A percentile compares a stretch with the other conserved stretches of the same genome.
Evolutionary conservation across 2,329 filamentous ascomycete species (phyloP).

Genomic region (Neofusicoccum cordaticola): DNA sequence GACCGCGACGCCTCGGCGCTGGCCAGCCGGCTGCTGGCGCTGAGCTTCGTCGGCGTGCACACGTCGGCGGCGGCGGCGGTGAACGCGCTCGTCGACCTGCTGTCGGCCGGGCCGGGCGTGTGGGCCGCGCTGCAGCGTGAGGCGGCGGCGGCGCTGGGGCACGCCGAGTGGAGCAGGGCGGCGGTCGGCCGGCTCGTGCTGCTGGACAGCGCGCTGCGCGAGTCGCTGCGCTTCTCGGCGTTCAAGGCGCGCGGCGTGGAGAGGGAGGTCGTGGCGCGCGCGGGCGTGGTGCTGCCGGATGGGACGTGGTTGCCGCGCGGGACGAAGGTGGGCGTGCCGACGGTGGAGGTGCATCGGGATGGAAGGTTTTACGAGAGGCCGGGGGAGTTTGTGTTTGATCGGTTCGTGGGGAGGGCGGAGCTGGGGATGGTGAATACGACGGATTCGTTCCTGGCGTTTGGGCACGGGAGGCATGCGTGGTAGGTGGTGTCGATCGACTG

Average conservation of each 20-base stretch:
- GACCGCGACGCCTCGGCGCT: too few relatives aligned
- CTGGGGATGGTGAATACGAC: conserved; percentile 55
- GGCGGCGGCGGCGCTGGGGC: conserved; percentile 32
- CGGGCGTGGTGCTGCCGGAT: neutral
- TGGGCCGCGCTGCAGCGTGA: conserved; percentile 43
- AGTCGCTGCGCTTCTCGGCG: conserved; percentile 51
- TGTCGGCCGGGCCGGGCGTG: conserved; percentile 22
- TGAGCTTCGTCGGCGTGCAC: conserved; percentile 9
- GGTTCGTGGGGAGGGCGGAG: conserved; percentile 37
- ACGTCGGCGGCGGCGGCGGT: neutral
- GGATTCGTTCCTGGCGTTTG: conserved; percentile 53
- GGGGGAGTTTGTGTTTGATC: conserved; percentile 22
- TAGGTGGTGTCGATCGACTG: conserved; percentile 10
- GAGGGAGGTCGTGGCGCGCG: conserved; percentile 41
- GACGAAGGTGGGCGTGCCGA: conserved; percentile 20
- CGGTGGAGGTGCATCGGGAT: conserved; percentile 22
- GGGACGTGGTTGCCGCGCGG: neutral
- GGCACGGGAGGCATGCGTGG: conserved; percentile 54
- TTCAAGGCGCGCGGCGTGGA: conserved; percentile 48
- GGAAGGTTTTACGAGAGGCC: conserved; percentile 21
- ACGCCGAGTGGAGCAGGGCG: conserved; percentile 49
- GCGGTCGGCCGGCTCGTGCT: conserved; percentile 44
- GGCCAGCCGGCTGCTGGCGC: neutral
- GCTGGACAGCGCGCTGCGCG: conserved; percentile 53
- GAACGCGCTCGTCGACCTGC: conserved; percentile 20